phyloP scores from a whole-genome alignment of 2,329 filamentous ascomycete genomes.

The Amauroascus niger region DNA sequence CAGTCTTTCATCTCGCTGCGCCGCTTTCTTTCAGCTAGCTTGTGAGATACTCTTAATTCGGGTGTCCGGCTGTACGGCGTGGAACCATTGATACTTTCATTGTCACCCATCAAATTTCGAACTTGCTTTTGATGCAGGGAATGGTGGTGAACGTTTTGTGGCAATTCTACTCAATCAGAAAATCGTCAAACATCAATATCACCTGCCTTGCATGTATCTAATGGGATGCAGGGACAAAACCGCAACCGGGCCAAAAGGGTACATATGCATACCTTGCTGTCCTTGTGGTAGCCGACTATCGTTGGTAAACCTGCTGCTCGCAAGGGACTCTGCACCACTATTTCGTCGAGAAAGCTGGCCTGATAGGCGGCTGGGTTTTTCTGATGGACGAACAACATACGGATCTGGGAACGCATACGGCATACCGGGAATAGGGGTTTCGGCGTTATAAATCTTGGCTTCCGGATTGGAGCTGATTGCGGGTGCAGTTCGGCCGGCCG shows the following conservation, averaged over 20 bases:
- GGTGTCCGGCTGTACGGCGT: constrained; percentile 44
- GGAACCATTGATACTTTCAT: constrained; percentile 33
- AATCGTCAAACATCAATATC: neutral
- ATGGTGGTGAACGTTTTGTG: constrained; percentile 41
- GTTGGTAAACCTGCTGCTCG: constrained; percentile 42
- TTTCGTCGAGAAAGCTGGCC: constrained; percentile 37
- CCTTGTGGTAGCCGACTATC: constrained; percentile 39
- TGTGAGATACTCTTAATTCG: constrained; percentile 42
- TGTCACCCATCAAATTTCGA: constrained; percentile 38
- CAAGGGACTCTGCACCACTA: constrained; percentile 40
- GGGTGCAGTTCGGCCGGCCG: constrained; percentile 40
- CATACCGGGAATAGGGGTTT: constrained; percentile 41
- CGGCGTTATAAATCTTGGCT: constrained; percentile 43
- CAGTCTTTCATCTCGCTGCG: constrained; percentile 46
- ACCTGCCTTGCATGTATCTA: neutral
- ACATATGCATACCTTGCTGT: constrained; percentile 37
- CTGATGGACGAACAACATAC: constrained; percentile 31
- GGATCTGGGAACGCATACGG: constrained; percentile 45
- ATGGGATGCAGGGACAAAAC: neutral
- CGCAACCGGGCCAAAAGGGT: neutral
- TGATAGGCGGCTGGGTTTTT: constrained; percentile 19
- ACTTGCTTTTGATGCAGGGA: constrained; percentile 42
- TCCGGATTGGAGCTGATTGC: constrained; percentile 42
- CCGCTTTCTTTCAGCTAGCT: constrained; percentile 43
- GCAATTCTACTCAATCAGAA: constrained; percentile 32